These are phyloP conservation scores for Polyplosphaeria fusca DNA, from an alignment of 495 filamentous ascomycete genomes.

Conservation along the genomic window DNA sequence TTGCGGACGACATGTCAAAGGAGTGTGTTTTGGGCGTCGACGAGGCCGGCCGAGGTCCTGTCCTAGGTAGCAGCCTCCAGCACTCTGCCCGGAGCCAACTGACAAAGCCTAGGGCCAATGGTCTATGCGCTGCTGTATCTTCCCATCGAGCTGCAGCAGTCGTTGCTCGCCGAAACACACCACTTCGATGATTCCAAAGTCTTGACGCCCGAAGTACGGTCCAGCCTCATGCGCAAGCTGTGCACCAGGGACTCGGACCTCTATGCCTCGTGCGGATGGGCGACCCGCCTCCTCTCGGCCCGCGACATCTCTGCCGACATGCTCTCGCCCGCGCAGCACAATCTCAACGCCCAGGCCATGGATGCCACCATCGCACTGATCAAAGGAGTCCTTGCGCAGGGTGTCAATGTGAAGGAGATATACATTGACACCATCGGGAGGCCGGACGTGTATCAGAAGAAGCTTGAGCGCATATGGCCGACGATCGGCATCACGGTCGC, in stretches of 20 bases:
- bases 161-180: slow-evolving; percentile 70
- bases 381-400: slow-evolving; percentile 63
- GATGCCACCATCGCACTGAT: slow-evolving; percentile 91
- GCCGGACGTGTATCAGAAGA: slow-evolving; percentile 75
- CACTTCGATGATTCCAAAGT: slow-evolving; percentile 92
- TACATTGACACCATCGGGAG: slow-evolving; percentile 94
- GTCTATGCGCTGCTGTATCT: slow-evolving; percentile 92
- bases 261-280: slow-evolving; percentile 72
- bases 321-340: slow-evolving; percentile 72
- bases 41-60: slow-evolving; percentile 92
- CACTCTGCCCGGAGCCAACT: not conserved
- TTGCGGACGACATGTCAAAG: slow-evolving; percentile 47
- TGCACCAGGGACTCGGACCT: slow-evolving; percentile 67
- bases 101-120: slow-evolving; percentile 65
- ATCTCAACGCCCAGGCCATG: slow-evolving; percentile 96
- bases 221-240: slow-evolving; percentile 68
- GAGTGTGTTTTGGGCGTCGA: slow-evolving; percentile 82
- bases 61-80: slow-evolving; percentile 54
- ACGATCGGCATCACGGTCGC: slow-evolving; percentile 77
- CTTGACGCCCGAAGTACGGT: slow-evolving; percentile 69
- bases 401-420: slow-evolving; percentile 79
- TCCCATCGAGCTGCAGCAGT: slow-evolving; percentile 61
- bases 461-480: slow-evolving; percentile 80
- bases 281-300: slow-evolving; percentile 74
- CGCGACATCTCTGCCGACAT: slow-evolving; percentile 79